phyloP scores from a whole-genome alignment of 805 yeast genomes.

The Saccharomycopsis vini region DNA sequence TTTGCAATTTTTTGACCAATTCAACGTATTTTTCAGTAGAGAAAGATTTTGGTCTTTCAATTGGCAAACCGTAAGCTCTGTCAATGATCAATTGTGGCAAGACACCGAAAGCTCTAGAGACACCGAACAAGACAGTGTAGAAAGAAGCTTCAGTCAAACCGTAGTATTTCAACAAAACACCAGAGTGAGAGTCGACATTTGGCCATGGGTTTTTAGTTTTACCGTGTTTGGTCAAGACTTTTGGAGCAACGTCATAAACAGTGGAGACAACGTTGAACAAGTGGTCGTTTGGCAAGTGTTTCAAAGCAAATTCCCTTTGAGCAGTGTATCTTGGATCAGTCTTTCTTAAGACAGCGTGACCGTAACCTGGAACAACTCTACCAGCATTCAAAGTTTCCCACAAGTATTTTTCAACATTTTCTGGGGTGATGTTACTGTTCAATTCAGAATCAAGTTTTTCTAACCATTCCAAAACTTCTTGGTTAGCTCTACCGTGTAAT shows the following conservation, averaged over 20 bases:
- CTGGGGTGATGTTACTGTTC: constrained; percentile 58
- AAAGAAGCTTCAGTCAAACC: constrained; percentile 74
- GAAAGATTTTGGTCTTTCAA: constrained; percentile 89
- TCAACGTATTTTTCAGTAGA: constrained; percentile 87
- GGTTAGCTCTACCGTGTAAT: constrained; percentile 81
- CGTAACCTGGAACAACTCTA: constrained; percentile 84
- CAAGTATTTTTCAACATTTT: constrained; percentile 62
- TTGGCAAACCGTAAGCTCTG: constrained; percentile 73
- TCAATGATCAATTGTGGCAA: constrained; percentile 78
- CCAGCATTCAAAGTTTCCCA: constrained; percentile 76
- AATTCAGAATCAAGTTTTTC: constrained; percentile 50
- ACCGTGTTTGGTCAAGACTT: constrained; percentile 72
- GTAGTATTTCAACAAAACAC: constrained; percentile 77
- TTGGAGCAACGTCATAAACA: constrained; percentile 77
- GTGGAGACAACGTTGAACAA: constrained; percentile 69
- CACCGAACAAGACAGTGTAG: constrained; percentile 84
- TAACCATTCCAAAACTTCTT: constrained; percentile 79
- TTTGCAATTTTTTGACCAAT: constrained; percentile 44
- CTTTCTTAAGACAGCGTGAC: constrained; percentile 82
- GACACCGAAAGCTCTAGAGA: constrained; percentile 79
- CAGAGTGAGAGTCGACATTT: constrained; percentile 82
- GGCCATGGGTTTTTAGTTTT: constrained; percentile 94
- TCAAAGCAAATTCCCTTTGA: constrained; percentile 72
- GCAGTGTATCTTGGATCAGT: constrained; percentile 85
- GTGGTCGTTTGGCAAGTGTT: constrained; percentile 71